Conservation (phyloP, 495 filamentous ascomycete genomes). For the Amorphotheca resinae region DNA sequence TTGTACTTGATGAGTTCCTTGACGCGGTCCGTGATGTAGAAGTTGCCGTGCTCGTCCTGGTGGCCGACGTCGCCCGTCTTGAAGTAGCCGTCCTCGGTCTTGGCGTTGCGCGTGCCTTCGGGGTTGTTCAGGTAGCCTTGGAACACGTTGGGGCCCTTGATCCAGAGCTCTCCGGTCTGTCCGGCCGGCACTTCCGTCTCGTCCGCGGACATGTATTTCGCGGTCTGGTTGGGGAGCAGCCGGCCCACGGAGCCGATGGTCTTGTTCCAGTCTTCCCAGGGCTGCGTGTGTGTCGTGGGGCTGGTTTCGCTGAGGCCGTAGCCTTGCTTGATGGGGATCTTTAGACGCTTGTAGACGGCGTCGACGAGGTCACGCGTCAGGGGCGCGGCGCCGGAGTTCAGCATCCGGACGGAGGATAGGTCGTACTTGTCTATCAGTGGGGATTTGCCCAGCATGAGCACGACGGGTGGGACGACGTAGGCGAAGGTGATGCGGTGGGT, state of each 20-base stretch:
- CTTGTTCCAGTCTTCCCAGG: conserved; percentile 65
- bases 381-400: conserved; percentile 85
- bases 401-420: conserved; percentile 63
- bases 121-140: conserved; percentile 63
- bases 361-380: conserved; percentile 74
- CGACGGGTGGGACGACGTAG: conserved; percentile 77
- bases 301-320: conserved; percentile 45
- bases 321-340: conserved; percentile 54
- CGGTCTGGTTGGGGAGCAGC: conserved; percentile 68
- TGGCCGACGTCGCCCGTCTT: conserved; percentile 64
- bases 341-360: conserved; percentile 59
- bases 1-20: conserved; percentile 91
- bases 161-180: conserved; percentile 60
- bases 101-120: conserved; percentile 47
- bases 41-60: conserved; percentile 45
- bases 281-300: conserved; percentile 42
- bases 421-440: conserved; percentile 68
- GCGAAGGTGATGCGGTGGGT: conserved; percentile 60
- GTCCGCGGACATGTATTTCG: conserved; percentile 61
- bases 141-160: conserved; percentile 70
- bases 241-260: conserved; percentile 71
- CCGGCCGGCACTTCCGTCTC: conserved; percentile 35
- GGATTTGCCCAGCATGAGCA: conserved; percentile 69
- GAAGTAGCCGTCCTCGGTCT: conserved; percentile 67
- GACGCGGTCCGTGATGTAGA: conserved; percentile 70